Base-by-base conservation (phyloP, 192 early-diverging fungal genomes). In the Rhizophlyctis rosea region DNA sequence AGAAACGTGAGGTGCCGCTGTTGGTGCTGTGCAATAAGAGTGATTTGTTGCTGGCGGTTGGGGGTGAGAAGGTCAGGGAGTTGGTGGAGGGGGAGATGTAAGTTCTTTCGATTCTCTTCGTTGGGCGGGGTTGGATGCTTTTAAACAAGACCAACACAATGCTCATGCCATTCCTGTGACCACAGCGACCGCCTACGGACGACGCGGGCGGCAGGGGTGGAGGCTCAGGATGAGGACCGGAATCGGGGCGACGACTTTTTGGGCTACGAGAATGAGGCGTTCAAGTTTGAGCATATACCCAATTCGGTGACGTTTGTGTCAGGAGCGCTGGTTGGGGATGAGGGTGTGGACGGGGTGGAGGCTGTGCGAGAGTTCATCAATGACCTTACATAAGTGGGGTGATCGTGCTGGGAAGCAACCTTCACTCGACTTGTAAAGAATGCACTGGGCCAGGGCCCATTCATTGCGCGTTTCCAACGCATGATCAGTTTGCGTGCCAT, bases 21-120 rank as follows among this genome's bases (percentile, higher is more conserved):
- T 65, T 93, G 55, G 77, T 95, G 23, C 69, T 88, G 29, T 94
- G 91, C 71, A 95, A 95, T 72, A 94, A 93, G 73, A 78, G 77
- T 56, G 93, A 95, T 62, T 68, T 86, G 57, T 65, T 91, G 39
- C 76, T 85, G 29, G 87, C 91, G 2, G 71, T 89, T 51, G 77
- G 84, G 30, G 83, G 73, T 28, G 77, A 84, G 31, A 84, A 82
- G 25, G 81, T 93, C n/a, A 75, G 86, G 69, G 51, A 63, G 4
- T 33, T 83, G 51, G 68, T 95, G 35, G 92, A 95, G 68, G 76
- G 60, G 47, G 92, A 95, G 69, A 86, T 95, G 88, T 85, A 81
- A 76, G 68, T 74, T 5, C 29, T 39, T 18, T 25, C 16, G 18
- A 14, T 3, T 23, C 2, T n/a, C 23, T 54, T n/a, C 53, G 3